phyloP scores from a whole-genome alignment of 2,329 filamentous ascomycete species.

The Apiospora sp. region DNA sequence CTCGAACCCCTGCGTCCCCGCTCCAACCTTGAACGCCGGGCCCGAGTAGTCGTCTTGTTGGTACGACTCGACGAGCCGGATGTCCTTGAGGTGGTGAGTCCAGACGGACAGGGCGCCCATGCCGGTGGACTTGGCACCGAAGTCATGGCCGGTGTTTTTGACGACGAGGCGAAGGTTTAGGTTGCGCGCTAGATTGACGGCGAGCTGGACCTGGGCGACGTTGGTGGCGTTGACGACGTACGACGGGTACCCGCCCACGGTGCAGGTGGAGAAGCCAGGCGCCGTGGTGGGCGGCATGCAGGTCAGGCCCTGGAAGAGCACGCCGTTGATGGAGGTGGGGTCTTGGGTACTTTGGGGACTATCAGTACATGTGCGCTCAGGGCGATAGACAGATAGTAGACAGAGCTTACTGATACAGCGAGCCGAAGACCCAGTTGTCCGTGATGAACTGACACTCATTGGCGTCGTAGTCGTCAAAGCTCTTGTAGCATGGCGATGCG shows the following conservation, averaged over 20 bases:
- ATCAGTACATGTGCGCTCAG: too few species aligned
- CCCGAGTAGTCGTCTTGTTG: constrained; percentile 50
- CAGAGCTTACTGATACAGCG: too few species aligned
- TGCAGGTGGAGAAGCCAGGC: constrained; percentile 39
- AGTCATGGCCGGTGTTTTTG: constrained; percentile 62
- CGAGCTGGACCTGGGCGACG: constrained; percentile 54
- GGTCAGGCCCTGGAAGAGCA: constrained; percentile 40
- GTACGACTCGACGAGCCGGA: constrained; percentile 43
- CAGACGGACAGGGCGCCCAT: constrained; percentile 47
- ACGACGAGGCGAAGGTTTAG: constrained; percentile 59
- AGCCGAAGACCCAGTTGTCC: too few species aligned
- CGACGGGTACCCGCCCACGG: constrained; percentile 50
- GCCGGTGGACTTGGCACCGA: constrained; percentile 49
- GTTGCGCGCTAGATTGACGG: constrained; percentile 55
- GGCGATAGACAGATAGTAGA: too few species aligned
- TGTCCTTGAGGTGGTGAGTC: constrained; percentile 49
- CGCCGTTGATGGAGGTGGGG: constrained; percentile 49
- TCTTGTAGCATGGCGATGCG: too few species aligned
- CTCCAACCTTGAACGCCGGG: constrained; percentile 54
- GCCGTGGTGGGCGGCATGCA: constrained; percentile 35
- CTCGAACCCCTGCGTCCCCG: constrained; percentile 55
- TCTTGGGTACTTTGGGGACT: constrained; percentile 30
- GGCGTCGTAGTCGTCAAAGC: too few species aligned
- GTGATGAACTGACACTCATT: too few species aligned
- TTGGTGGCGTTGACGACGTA: constrained; percentile 52